A percentile compares a stretch with the other conserved stretches of the same genome.
phyloP scores from a whole-genome alignment of 345 rosid species.

The Hibiscus tridactylites region DNA sequence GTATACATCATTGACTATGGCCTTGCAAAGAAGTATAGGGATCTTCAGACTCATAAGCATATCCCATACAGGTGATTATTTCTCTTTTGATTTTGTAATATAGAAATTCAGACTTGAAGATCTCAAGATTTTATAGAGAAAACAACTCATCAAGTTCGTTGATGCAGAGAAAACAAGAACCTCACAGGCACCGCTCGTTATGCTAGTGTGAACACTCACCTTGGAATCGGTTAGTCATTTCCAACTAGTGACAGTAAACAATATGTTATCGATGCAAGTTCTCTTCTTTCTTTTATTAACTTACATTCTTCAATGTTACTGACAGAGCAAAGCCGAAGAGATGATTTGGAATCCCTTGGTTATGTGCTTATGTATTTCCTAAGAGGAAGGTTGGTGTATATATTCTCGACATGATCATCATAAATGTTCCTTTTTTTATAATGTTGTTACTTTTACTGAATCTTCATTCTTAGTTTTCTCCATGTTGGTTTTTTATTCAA shows the following conservation, averaged over 20 bases:
- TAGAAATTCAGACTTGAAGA: background rate
- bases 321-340: slow-evolving; percentile 87
- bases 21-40: slow-evolving; percentile 85
- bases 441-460: slow-evolving; percentile 11
- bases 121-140: background rate
- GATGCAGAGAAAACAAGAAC: slow-evolving; percentile 69
- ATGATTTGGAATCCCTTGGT: slow-evolving; percentile 89
- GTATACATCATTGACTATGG: slow-evolving; percentile 80
- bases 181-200: slow-evolving; percentile 90
- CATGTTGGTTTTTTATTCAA: slow-evolving; percentile 12
- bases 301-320: slow-evolving; percentile 11
- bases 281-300: background rate
- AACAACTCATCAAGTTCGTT: slow-evolving; percentile 5
- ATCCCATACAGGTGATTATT: slow-evolving; percentile 60
- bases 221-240: slow-evolving; percentile 62
- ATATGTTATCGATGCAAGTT: background rate
- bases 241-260: slow-evolving; percentile 1
- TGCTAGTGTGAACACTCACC: slow-evolving; percentile 87
- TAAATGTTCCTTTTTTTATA: background rate
- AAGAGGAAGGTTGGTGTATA: slow-evolving; percentile 64
- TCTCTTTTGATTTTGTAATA: slow-evolving; percentile 3
- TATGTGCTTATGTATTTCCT: slow-evolving; percentile 82
- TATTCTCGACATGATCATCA: background rate
- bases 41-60: slow-evolving; percentile 86
- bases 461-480: background rate